Evolutionary conservation across 495 filamentous ascomycete genomes (phyloP).

Genomic region (Aspergillus conjunctus): DNA sequence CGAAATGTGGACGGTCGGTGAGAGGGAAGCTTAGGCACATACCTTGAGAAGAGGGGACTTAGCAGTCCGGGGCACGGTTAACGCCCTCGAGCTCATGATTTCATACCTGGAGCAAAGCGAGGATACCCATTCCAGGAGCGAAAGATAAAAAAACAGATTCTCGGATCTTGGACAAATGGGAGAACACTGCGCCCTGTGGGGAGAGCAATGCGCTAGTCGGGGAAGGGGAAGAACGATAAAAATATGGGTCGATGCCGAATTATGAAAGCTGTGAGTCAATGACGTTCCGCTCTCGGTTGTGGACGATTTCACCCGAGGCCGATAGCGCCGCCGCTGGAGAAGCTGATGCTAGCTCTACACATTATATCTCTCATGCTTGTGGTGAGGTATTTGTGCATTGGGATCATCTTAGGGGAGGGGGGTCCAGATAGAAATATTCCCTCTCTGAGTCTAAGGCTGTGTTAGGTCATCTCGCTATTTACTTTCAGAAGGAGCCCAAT

Average conservation of each 20-base stretch:
- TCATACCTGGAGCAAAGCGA: constrained; percentile 17
- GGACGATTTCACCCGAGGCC: constrained; percentile 18
- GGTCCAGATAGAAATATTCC: neutral
- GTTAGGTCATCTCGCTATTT: neutral
- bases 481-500: neutral
- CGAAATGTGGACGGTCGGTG: neutral
- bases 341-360: neutral
- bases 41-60: constrained; percentile 39
- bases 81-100: constrained; percentile 43
- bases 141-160: neutral
- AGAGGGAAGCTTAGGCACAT: neutral
- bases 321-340: constrained; percentile 11
- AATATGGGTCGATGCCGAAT: constrained; percentile 28
- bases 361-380: neutral
- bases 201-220: constrained; percentile 13
- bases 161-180: constrained; percentile 16
- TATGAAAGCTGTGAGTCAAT: neutral
- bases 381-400: neutral
- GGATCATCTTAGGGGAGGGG: neutral
- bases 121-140: constrained; percentile 17
- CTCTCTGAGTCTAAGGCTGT: neutral
- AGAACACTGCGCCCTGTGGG: constrained; percentile 17
- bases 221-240: constrained; percentile 20
- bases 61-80: constrained; percentile 38
- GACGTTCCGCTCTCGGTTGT: constrained; percentile 22